These are phyloP conservation scores for Coniochaeta sp. DNA, from an alignment of 2,329 filamentous ascomycete species.

Conservation along the genomic window DNA sequence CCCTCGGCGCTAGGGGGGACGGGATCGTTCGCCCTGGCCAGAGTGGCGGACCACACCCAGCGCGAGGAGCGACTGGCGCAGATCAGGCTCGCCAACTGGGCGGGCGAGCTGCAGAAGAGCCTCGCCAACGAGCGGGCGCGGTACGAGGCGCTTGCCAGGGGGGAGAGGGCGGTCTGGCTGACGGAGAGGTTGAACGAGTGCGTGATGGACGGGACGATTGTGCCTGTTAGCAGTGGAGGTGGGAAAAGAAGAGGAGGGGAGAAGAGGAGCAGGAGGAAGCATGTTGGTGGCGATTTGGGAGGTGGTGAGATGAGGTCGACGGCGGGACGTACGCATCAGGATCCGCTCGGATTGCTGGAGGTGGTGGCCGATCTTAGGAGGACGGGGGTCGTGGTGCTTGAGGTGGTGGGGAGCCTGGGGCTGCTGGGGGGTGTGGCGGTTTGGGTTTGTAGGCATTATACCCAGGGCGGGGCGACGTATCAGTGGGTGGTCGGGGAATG, in stretches of 20 bases:
- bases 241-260: conserved; percentile 5
- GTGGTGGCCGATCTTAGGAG: conserved; percentile 60
- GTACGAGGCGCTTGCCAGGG: conserved; percentile 56
- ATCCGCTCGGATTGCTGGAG: conserved; percentile 72
- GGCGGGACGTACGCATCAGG: conserved; percentile 51
- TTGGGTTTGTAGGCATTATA: conserved; percentile 38
- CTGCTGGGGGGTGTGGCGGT: conserved; percentile 66
- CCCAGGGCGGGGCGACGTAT: conserved; percentile 17
- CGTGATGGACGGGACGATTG: conserved; percentile 56
- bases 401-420: conserved; percentile 67
- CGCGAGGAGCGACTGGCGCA: conserved; percentile 26
- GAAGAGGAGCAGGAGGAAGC: not conserved
- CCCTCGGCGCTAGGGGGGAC: conserved; percentile 18
- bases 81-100: conserved; percentile 75
- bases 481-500: conserved; percentile 21
- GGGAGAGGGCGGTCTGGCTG: conserved; percentile 63
- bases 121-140: conserved; percentile 65
- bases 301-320: too few species aligned
- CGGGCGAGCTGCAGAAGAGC: conserved; percentile 70
- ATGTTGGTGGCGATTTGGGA: too few species aligned
- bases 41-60: conserved; percentile 39
- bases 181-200: conserved; percentile 60
- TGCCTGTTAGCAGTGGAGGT: conserved; percentile 35
- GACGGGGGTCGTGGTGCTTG: conserved; percentile 60
- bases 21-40: conserved; percentile 51